phyloP scores from a whole-genome alignment of 495 filamentous ascomycete genomes.

The Platismatia glauca region DNA sequence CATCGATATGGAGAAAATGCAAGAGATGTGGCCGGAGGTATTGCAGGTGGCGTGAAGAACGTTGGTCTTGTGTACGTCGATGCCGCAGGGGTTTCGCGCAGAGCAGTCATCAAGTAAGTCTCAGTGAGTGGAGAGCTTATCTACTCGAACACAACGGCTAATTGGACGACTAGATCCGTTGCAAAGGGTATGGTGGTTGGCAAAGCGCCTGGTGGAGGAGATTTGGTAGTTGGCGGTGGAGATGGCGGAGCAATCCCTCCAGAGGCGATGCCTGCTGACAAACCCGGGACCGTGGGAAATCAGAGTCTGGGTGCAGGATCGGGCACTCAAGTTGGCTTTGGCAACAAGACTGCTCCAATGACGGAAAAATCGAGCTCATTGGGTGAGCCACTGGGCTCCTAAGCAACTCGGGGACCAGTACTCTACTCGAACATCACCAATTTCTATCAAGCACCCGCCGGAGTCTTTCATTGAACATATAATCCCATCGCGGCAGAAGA shows the following conservation, averaged over 20 bases:
- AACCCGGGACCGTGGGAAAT: conserved; percentile 20
- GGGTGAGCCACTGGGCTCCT: conserved; percentile 29
- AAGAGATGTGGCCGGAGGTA: conserved; percentile 55
- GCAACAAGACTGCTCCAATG: conserved; percentile 28
- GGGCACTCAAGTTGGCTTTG: conserved; percentile 29
- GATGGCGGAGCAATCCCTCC: conserved; percentile 53
- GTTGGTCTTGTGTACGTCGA: conserved; percentile 98
- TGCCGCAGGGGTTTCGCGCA: conserved; percentile 78
- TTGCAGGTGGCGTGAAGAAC: conserved; percentile 86
- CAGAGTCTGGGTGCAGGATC: conserved; percentile 23
- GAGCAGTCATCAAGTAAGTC: conserved; percentile 71
- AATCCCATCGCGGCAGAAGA: background rate
- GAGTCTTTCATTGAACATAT: background rate
- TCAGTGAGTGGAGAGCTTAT: background rate
- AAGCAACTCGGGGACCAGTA: background rate
- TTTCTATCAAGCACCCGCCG: background rate
- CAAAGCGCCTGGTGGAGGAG: conserved; percentile 70
- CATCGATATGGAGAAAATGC: conserved; percentile 84
- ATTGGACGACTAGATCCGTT: conserved; percentile 41
- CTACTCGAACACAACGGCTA: background rate
- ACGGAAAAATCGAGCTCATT: conserved; percentile 25
- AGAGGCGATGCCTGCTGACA: conserved; percentile 24
- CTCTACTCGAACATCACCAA: background rate
- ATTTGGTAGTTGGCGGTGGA: conserved; percentile 74
- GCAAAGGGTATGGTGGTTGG: conserved; percentile 81